Conservation (phyloP, 2,329 filamentous ascomycete species). For the Fusarium sublunatum region DNA sequence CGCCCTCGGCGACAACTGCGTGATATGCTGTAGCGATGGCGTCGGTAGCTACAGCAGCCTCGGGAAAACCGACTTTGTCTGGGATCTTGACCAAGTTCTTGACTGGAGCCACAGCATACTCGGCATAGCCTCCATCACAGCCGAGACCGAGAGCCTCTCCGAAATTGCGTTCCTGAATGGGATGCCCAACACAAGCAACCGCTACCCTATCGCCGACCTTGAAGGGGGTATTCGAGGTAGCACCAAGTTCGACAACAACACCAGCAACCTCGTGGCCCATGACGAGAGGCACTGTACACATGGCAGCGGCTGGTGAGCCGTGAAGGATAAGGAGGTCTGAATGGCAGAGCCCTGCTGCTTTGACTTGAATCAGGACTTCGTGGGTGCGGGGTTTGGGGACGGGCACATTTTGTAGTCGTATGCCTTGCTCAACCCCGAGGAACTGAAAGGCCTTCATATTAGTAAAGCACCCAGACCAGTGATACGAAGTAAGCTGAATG, state of each 20-base stretch:
- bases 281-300: slow-evolving; percentile 9
- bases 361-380: slow-evolving; percentile 9
- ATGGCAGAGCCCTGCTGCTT: slow-evolving; percentile 14
- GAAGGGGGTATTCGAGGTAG: not conserved
- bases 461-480: no score
- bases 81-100: slow-evolving; percentile 2
- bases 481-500: no score
- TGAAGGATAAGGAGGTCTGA: slow-evolving; percentile 15
- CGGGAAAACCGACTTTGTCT: slow-evolving; percentile 4
- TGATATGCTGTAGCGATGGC: slow-evolving; percentile 12
- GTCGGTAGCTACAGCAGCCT: slow-evolving; percentile 19
- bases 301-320: not conserved
- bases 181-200: slow-evolving; percentile 4
- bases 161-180: not conserved
- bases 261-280: slow-evolving; percentile 19
- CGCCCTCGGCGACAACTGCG: not conserved
- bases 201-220: slow-evolving; percentile 8
- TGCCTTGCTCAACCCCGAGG: not conserved
- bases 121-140: slow-evolving; percentile 17
- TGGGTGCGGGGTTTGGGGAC: not conserved
- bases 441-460: slow-evolving; percentile 11
- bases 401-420: not conserved
- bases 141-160: slow-evolving; percentile 4
- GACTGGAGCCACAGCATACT: slow-evolving; percentile 1
- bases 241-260: not conserved